Percentiles rank a stretch among this genome's conserved stretches.
Evolutionary conservation across 441 rosid genomes (phyloP).

Genomic region (Erysimum pusillum): DNA sequence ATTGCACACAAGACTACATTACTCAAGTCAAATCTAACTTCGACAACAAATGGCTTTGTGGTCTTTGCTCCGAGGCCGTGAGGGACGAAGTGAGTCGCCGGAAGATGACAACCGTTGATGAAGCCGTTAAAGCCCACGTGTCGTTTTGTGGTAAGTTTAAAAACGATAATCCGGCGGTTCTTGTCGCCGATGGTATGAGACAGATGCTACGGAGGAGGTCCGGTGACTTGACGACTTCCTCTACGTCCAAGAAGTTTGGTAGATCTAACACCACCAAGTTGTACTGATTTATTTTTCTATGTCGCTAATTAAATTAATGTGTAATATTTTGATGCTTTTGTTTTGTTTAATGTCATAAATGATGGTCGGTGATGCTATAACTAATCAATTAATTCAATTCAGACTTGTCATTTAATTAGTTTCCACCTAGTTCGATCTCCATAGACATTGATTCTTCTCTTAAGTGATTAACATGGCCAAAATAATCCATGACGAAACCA

Average conservation of each 20-base stretch:
- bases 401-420: slow-evolving; percentile 19
- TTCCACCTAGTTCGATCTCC: slow-evolving; percentile 9
- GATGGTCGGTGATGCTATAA: slow-evolving; percentile 36
- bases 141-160: slow-evolving; percentile 92
- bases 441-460: slow-evolving; percentile 9
- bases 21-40: slow-evolving; percentile 78
- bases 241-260: slow-evolving; percentile 76
- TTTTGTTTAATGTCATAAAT: slow-evolving; percentile 26
- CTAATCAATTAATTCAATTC: slow-evolving; percentile 23
- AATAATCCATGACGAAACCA: neutral
- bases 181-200: slow-evolving; percentile 94
- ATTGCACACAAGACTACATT: slow-evolving; percentile 90
- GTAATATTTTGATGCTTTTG: slow-evolving; percentile 34
- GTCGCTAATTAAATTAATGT: slow-evolving; percentile 40
- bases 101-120: slow-evolving; percentile 60
- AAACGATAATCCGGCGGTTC: slow-evolving; percentile 86
- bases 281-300: slow-evolving; percentile 28
- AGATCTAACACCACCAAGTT: slow-evolving; percentile 74
- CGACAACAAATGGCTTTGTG: slow-evolving; percentile 96
- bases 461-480: slow-evolving; percentile 27
- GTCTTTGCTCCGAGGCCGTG: slow-evolving; percentile 95
- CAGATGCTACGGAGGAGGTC: slow-evolving; percentile 96
- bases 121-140: slow-evolving; percentile 94
- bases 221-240: slow-evolving; percentile 64
- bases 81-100: slow-evolving; percentile 71